phyloP scores from a whole-genome alignment of 345 rosid species.

The Barbarea vulgaris region DNA sequence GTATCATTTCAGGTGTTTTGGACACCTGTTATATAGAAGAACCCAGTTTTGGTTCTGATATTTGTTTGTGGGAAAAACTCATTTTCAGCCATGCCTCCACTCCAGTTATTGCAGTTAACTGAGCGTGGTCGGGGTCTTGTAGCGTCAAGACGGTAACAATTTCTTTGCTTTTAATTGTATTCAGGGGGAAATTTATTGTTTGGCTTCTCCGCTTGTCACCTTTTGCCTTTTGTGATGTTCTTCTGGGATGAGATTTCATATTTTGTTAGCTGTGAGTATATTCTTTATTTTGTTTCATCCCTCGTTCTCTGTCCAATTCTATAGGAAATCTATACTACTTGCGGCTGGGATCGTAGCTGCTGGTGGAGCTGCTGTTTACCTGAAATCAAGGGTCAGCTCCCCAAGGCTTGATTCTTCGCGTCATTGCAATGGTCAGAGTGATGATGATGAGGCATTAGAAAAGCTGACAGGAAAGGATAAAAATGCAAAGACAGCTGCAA shows the following conservation, averaged over 20 bases:
- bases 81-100: slow-evolving; percentile 77
- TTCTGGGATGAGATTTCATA: neutral
- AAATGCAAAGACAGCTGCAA: slow-evolving; percentile 44
- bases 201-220: neutral
- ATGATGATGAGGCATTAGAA: slow-evolving; percentile 47
- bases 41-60: slow-evolving; percentile 34
- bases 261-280: neutral
- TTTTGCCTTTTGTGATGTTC: slow-evolving; percentile 7
- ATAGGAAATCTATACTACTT: slow-evolving; percentile 79
- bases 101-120: slow-evolving; percentile 83
- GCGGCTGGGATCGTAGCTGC: slow-evolving; percentile 82
- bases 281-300: neutral
- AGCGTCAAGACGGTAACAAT: slow-evolving; percentile 76
- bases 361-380: slow-evolving; percentile 84
- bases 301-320: neutral
- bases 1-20: slow-evolving; percentile 42
- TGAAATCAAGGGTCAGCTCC: slow-evolving; percentile 55
- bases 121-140: slow-evolving; percentile 78
- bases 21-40: slow-evolving; percentile 30
- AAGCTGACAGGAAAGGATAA: slow-evolving; percentile 39
- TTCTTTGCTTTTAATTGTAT: neutral
- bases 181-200: neutral
- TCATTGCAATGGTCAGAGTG: slow-evolving; percentile 54
- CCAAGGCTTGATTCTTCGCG: slow-evolving; percentile 46
- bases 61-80: slow-evolving; percentile 21